Evolutionary conservation across 2,329 filamentous ascomycete species (phyloP).

Genomic region (Talaromyces sp.): DNA sequence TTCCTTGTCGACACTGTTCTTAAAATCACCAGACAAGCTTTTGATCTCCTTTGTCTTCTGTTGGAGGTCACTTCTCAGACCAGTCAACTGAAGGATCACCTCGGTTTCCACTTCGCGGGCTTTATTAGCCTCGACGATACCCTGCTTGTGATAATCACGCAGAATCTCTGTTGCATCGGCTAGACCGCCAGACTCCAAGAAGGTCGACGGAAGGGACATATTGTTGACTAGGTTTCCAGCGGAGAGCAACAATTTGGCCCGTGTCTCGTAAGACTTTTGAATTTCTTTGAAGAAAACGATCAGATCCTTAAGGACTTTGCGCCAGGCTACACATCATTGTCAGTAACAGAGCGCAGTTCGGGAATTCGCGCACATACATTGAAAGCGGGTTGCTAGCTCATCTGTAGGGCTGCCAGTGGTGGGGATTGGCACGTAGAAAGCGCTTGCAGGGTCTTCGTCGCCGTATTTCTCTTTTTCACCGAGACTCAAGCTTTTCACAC

Average conservation of each 20-base stretch:
- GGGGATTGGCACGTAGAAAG: slow-evolving; percentile 84
- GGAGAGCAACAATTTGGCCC: slow-evolving; percentile 74
- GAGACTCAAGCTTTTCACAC: slow-evolving; percentile 72
- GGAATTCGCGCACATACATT: slow-evolving; percentile 50
- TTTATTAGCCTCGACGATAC: slow-evolving; percentile 76
- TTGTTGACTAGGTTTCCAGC: slow-evolving; percentile 81
- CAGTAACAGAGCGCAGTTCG: slow-evolving; percentile 1
- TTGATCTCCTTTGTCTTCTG: slow-evolving; percentile 99
- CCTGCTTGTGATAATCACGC: slow-evolving; percentile 73
- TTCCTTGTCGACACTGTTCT: slow-evolving; percentile 93
- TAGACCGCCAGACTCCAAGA: slow-evolving; percentile 76
- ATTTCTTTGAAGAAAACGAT: slow-evolving; percentile 93
- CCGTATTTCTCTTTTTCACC: slow-evolving; percentile 56
- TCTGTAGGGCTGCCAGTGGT: slow-evolving; percentile 85
- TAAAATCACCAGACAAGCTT: slow-evolving; percentile 86
- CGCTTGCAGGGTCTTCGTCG: slow-evolving; percentile 66
- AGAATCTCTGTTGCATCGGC: slow-evolving; percentile 79
- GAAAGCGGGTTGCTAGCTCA: slow-evolving; percentile 77
- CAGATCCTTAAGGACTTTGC: slow-evolving; percentile 89
- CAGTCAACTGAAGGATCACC: slow-evolving; percentile 80
- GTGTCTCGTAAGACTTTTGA: slow-evolving; percentile 79
- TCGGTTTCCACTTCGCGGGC: slow-evolving; percentile 86
- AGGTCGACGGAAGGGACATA: slow-evolving; percentile 65
- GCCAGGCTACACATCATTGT: slow-evolving; percentile 62
- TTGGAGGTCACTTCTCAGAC: slow-evolving; percentile 77